These are phyloP conservation scores for Phytophthora kernoviae DNA, from an alignment of 352 stramenopile species.

Conservation along the genomic window DNA sequence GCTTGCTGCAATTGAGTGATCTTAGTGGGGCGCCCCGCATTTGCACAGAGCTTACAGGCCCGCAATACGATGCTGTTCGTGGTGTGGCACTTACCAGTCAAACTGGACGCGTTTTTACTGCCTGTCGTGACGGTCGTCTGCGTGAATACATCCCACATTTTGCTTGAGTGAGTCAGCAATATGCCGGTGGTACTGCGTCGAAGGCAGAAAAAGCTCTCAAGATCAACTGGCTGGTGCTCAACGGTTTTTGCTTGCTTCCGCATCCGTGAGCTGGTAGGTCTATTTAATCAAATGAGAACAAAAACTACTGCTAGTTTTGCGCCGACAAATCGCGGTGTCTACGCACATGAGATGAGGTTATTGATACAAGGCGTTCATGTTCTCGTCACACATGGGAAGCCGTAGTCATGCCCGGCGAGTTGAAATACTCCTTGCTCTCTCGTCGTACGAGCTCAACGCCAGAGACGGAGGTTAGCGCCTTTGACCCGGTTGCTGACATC, in stretches of 20 bases:
- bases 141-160: conserved; percentile 68
- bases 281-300: conserved; percentile 37
- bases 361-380: conserved; percentile 36
- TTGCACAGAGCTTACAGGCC: conserved; percentile 59
- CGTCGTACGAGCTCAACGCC: conserved; percentile 50
- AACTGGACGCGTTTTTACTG: conserved; percentile 57
- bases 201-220: neutral
- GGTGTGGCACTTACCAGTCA: conserved; percentile 38
- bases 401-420: conserved; percentile 14
- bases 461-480: conserved; percentile 30
- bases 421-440: conserved; percentile 68
- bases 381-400: conserved; percentile 40
- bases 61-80: conserved; percentile 71
- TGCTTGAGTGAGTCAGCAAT: conserved; percentile 22
- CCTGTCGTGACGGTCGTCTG: conserved; percentile 65
- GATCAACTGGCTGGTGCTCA: conserved; percentile 4
- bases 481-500: conserved; percentile 23
- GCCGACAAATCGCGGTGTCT: conserved; percentile 19
- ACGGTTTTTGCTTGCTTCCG: conserved; percentile 7
- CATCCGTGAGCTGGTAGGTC: conserved; percentile 12
- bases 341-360: conserved; percentile 27
- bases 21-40: conserved; percentile 24
- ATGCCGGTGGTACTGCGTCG: neutral
- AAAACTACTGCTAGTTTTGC: conserved; percentile 27
- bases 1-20: conserved; percentile 55